phyloP scores from a whole-genome alignment of 2,329 filamentous ascomycete species.

The Claviceps quebecensis region DNA sequence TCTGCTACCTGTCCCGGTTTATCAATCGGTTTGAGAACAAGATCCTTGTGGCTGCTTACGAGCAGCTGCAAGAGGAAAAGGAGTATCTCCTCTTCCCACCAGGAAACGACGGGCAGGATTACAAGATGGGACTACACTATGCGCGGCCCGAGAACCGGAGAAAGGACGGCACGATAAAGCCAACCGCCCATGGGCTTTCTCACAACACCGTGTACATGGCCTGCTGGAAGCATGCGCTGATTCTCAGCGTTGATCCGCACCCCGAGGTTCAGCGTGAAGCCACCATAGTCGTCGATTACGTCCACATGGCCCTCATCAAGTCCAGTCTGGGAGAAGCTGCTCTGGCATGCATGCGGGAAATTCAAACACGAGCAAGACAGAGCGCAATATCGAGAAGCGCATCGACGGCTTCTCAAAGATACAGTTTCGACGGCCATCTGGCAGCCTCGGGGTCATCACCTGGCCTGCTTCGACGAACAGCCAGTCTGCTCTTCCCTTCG shows the following conservation, averaged over 20 bases:
- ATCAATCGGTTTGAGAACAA: slow-evolving; percentile 82
- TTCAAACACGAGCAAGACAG: slow-evolving; percentile 38
- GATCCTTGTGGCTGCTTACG: slow-evolving; percentile 81
- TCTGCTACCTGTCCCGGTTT: slow-evolving; percentile 89
- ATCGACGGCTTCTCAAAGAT: slow-evolving; percentile 28
- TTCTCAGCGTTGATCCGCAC: slow-evolving; percentile 86
- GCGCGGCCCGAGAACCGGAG: slow-evolving; percentile 41
- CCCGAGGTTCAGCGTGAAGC: slow-evolving; percentile 84
- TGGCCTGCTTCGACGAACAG: slow-evolving; percentile 47
- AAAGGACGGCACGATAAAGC: slow-evolving; percentile 43
- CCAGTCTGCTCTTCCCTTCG: slow-evolving; percentile 48
- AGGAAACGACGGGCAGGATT: slow-evolving; percentile 39
- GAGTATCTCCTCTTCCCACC: slow-evolving; percentile 48
- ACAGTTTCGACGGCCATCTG: slow-evolving; percentile 23
- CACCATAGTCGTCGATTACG: slow-evolving; percentile 69
- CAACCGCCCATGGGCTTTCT: slow-evolving; percentile 46
- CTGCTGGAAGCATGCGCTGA: slow-evolving; percentile 85
- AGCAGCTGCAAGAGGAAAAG: slow-evolving; percentile 76
- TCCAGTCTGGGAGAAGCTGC: slow-evolving; percentile 62
- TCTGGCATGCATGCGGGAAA: slow-evolving; percentile 56
- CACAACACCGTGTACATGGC: slow-evolving; percentile 85
- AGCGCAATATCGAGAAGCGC: slow-evolving; percentile 29
- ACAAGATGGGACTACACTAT: slow-evolving; percentile 51
- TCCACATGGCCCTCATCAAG: slow-evolving; percentile 63
- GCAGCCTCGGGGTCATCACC: slow-evolving; percentile 37